Evolutionary conservation across 257 asterid genomes (phyloP).

Genomic region (Orobanche coerulescens): DNA sequence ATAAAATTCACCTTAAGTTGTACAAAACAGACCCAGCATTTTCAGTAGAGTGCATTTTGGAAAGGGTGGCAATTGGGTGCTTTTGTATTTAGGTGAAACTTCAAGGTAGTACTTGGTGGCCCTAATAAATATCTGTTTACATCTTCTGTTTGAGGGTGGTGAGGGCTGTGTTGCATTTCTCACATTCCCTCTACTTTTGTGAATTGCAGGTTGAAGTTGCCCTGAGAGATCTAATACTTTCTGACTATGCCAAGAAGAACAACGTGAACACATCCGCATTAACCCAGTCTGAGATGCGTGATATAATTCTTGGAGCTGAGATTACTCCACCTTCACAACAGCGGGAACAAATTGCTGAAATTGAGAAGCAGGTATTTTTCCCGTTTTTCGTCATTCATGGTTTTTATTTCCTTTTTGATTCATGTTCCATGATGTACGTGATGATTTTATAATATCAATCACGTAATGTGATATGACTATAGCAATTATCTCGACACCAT

Average conservation of each 20-base stretch:
- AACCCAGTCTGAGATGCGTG: conserved; percentile 96
- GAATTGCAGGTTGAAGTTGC: conserved; percentile 87
- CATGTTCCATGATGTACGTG: no score
- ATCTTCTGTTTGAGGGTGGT: background rate
- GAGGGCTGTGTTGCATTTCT: conserved; percentile 10
- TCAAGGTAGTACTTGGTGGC: background rate
- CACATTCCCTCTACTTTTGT: background rate
- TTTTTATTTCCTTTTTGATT: background rate
- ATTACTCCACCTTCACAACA: conserved; percentile 99
- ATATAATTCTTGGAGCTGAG: conserved; percentile 97
- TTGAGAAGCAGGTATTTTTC: conserved; percentile 74
- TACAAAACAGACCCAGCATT: no score
- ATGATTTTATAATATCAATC: no score
- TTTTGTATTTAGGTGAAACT: background rate
- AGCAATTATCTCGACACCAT: no score
- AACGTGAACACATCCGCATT: conserved; percentile 94
- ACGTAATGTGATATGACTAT: no score
- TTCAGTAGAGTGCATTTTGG: no score
- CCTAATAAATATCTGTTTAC: background rate
- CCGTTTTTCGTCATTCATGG: background rate
- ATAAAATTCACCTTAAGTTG: no score
- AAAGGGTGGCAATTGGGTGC: background rate
- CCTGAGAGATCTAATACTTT: conserved; percentile 85
- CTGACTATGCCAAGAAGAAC: conserved; percentile 98
- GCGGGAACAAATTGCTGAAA: conserved; percentile 93